Evolutionary conservation across 179 eudicot species (phyloP).

Genomic region (Camellia oleifera): DNA sequence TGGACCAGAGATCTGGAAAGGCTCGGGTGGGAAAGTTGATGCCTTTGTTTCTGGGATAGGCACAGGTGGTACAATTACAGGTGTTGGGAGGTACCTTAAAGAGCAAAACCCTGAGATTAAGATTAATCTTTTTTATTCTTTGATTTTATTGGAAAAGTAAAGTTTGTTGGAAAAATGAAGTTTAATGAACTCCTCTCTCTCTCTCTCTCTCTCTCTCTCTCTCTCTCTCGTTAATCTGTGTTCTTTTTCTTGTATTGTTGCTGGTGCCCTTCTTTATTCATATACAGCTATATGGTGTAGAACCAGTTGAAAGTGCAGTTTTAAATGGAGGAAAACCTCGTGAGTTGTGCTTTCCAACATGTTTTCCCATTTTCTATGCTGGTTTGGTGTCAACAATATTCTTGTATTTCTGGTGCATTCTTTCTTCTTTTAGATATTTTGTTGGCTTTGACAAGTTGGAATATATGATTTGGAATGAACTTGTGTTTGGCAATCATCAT

Average conservation of each 20-base stretch:
- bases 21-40: conserved; percentile 75
- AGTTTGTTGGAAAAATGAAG: no score
- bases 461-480: background rate
- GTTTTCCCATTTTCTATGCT: background rate
- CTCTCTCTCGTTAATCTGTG: background rate
- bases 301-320: conserved; percentile 66
- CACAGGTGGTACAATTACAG: conserved; percentile 89
- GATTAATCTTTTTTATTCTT: conserved; percentile 36
- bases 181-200: background rate
- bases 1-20: conserved; percentile 94
- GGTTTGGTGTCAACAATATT: background rate
- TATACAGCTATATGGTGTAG: conserved; percentile 54
- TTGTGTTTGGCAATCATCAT: background rate
- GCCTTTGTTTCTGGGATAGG: conserved; percentile 89
- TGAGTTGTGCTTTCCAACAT: conserved; percentile 17
- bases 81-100: conserved; percentile 34
- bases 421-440: background rate
- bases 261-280: conserved; percentile 7
- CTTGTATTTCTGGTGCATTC: background rate
- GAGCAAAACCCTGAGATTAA: conserved; percentile 79
- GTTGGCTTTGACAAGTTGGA: background rate
- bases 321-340: conserved; percentile 70
- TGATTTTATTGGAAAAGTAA: background rate
- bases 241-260: background rate
- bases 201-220: background rate